phyloP scores from a whole-genome alignment of 2,329 filamentous ascomycete genomes.

The Paraconiothyrium sp. region DNA sequence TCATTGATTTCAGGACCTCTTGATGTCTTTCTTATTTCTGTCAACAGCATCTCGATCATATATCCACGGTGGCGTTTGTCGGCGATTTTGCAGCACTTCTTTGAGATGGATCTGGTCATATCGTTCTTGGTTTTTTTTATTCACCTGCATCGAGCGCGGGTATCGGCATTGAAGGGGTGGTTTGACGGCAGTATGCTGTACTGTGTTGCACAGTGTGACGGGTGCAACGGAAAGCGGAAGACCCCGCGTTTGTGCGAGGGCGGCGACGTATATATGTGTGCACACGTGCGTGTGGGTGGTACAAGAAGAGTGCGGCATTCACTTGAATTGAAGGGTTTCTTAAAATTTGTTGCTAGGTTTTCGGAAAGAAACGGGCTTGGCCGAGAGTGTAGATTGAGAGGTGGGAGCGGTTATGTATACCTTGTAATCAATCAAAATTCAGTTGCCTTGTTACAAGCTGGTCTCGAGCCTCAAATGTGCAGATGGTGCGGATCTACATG shows the following conservation, averaged over 20 bases:
- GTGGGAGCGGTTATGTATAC: slow-evolving; percentile 2
- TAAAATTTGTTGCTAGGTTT: not conserved
- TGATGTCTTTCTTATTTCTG: slow-evolving; percentile 10
- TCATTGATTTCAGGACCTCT: not conserved
- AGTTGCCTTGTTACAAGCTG: not conserved
- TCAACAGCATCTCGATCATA: slow-evolving; percentile 5
- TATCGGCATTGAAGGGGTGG: not conserved
- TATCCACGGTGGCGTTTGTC: slow-evolving; percentile 11
- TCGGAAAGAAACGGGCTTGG: not conserved
- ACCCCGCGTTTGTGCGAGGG: not conserved
- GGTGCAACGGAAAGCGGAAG: not conserved
- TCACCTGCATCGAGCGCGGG: slow-evolving; percentile 12
- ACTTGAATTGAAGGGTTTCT: not conserved
- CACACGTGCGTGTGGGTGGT: not conserved
- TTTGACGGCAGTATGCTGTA: slow-evolving; percentile 1
- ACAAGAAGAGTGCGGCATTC: slow-evolving; percentile 3
- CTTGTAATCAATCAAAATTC: slow-evolving; percentile 2
- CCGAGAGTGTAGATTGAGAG: not conserved
- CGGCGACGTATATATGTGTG: not conserved
- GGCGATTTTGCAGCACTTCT: slow-evolving; percentile 10
- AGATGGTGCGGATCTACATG: too few species aligned
- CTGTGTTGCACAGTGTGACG: not conserved
- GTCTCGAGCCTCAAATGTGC: too few species aligned
- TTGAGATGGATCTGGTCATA: slow-evolving; percentile 3
- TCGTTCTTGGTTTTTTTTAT: not conserved